A percentile compares a stretch with the other conserved stretches of the same genome.
These are phyloP conservation scores for Podospora anserina DNA, from an alignment of 495 filamentous ascomycete genomes.

Conservation along the genomic window DNA sequence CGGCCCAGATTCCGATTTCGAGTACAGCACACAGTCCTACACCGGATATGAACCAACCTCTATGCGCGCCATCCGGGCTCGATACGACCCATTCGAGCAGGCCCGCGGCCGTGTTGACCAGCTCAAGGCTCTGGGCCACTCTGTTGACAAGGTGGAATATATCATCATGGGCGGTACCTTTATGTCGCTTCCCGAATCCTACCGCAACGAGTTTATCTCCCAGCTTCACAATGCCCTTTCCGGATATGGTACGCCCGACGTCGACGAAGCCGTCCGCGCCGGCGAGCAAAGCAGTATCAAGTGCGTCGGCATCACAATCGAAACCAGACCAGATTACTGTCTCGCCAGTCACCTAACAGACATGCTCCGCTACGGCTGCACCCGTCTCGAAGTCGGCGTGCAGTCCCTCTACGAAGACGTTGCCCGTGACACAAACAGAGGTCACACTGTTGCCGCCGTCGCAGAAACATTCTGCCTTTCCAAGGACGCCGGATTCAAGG, in stretches of 20 bases:
- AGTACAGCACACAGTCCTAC: conserved; percentile 98
- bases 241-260: conserved; percentile 84
- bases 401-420: conserved; percentile 98
- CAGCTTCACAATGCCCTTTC: conserved; percentile 94
- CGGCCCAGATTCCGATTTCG: conserved; percentile 95
- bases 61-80: conserved; percentile 95
- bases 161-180: conserved; percentile 99
- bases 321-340: conserved; percentile 95
- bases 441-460: conserved; percentile 91
- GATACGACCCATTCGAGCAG: conserved; percentile 98
- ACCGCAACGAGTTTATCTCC: conserved; percentile 88
- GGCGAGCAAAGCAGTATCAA: conserved; percentile 94
- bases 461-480: conserved; percentile 91
- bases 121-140: conserved; percentile 89
- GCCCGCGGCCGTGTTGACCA: conserved; percentile 94
- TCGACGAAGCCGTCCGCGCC: conserved; percentile 89
- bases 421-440: conserved; percentile 94
- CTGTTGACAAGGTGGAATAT: conserved; percentile 98
- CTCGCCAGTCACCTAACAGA: conserved; percentile 83
- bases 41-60: conserved; percentile 97
- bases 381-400: conserved; percentile 88
- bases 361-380: conserved; percentile 97
- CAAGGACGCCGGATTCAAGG: conserved; percentile 98
- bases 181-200: conserved; percentile 88
- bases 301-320: conserved; percentile 97